Conservation (phyloP, 2,329 filamentous ascomycete genomes). For the Botrytis aclada region DNA sequence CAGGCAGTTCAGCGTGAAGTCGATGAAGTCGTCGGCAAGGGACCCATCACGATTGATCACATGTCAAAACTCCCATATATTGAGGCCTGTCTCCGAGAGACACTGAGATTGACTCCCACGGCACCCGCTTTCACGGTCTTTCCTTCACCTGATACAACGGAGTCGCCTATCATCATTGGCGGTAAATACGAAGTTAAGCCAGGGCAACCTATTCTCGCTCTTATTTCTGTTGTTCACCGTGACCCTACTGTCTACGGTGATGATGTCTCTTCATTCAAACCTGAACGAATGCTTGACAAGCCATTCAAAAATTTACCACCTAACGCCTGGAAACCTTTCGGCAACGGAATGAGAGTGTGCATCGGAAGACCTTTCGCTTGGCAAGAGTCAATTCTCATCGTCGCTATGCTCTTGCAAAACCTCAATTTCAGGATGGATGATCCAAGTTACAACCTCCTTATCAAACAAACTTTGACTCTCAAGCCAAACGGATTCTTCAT, state of each 20-base stretch:
- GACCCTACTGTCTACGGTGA: conserved; percentile 65
- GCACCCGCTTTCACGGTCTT: conserved; percentile 48
- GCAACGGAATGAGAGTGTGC: conserved; percentile 67
- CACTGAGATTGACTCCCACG: conserved; percentile 51
- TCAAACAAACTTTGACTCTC: conserved; percentile 57
- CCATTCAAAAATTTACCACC: conserved; percentile 62
- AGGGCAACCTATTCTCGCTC: conserved; percentile 45
- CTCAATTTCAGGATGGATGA: conserved; percentile 66
- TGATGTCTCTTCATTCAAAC: conserved; percentile 63
- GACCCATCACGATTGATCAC: conserved; percentile 46
- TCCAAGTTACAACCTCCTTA: conserved; percentile 54
- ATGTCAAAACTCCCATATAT: conserved; percentile 60
- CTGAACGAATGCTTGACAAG: conserved; percentile 70
- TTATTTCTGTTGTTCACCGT: conserved; percentile 42
- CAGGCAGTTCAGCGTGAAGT: conserved; percentile 51
- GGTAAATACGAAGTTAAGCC: conserved; percentile 41
- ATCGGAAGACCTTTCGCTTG: conserved; percentile 73
- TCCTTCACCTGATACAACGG: conserved; percentile 38
- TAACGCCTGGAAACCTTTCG: conserved; percentile 71
- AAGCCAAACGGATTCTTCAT: conserved; percentile 65
- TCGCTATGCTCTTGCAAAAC: conserved; percentile 65
- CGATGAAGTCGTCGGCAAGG: conserved; percentile 49
- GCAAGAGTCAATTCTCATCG: conserved; percentile 65
- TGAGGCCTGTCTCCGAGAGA: conserved; percentile 63
- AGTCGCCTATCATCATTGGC: conserved; percentile 39